phyloP scores from a whole-genome alignment of 768 basidiomycete genomes.

The Tubosaeta brunneosetosa region DNA sequence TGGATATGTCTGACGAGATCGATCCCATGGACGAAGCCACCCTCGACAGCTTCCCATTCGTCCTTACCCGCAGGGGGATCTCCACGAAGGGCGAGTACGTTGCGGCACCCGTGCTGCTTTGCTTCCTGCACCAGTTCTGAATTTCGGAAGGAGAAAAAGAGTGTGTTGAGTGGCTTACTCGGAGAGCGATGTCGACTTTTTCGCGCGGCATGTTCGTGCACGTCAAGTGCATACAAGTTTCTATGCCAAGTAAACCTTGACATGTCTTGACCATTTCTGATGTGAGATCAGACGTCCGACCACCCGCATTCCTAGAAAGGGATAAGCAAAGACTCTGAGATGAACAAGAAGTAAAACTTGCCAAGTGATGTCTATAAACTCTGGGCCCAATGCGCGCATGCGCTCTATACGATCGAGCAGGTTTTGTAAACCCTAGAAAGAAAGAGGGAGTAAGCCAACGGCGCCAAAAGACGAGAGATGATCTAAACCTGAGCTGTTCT shows the following conservation, averaged over 20 bases:
- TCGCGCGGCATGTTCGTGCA: slow-evolving; percentile 98
- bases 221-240: slow-evolving; percentile 98
- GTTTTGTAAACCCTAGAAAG: slow-evolving; percentile 62
- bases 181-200: slow-evolving; percentile 88
- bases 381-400: slow-evolving; percentile 92
- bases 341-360: slow-evolving; percentile 25
- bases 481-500: slow-evolving; percentile 80
- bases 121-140: slow-evolving; percentile 58
- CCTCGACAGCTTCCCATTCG: slow-evolving; percentile 89
- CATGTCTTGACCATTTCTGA: slow-evolving; percentile 93
- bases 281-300: slow-evolving; percentile 90
- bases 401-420: slow-evolving; percentile 97
- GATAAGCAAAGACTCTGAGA: slow-evolving; percentile 2
- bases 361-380: slow-evolving; percentile 99
- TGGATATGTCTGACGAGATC: slow-evolving; percentile 91
- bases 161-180: slow-evolving; percentile 47
- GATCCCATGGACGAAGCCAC: slow-evolving; percentile 85
- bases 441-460: not conserved
- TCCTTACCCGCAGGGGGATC: slow-evolving; percentile 88
- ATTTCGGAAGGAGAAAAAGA: slow-evolving; percentile 2
- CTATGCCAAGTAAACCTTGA: slow-evolving; percentile 87
- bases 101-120: slow-evolving; percentile 82
- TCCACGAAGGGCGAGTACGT: slow-evolving; percentile 89
- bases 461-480: slow-evolving; percentile 1
- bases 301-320: slow-evolving; percentile 83